Base-by-base conservation (phyloP, 2,329 filamentous ascomycete genomes). In the Colletotrichum sublineola region DNA sequence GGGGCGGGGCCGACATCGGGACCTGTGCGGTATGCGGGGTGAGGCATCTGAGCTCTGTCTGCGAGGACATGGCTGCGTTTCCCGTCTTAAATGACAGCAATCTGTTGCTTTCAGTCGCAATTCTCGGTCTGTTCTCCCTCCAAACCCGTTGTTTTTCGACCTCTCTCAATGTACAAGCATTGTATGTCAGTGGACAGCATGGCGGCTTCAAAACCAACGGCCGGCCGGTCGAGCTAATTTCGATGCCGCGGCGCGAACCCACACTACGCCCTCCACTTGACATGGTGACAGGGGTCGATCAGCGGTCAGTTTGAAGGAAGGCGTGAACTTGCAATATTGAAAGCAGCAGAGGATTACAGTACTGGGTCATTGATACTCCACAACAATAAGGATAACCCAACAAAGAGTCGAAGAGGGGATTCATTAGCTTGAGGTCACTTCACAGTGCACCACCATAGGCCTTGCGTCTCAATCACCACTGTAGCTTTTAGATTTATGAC, bases 241-340 rank as follows among this genome's bases (percentile, higher is more conserved):
- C 36, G 31, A 38, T 31, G 58, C 36, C 44, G 36, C 58, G 42
- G 58, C 58, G 31, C 18, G 55, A 31, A 50, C 15, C 67, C 67
- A 70, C 55, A 46, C 46, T 48, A 58, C 68, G 68, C 68, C 63
- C 68, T 71, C 38, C 63, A 38, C 38, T 48, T 61, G 63, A 70
- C 56, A 50, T 36, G 44, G 8, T 31, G 58, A 24, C 44, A 50
- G 36, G 44, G 58, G 58, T 33, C 33, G 42, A 50, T 36, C 29
- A 12, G 58, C 58, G 20, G 60, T n/a, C 60, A 9, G 7, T 33
- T 18, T 7, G 9, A 9, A 31, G 40, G 38, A 46, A 14, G 40
- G 57, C 38, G 24, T 20, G 24, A 8, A 24, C 56, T 11, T 15
- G 31, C n/a, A 33, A 15, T 7, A 11, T 33, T 33, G 18, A 42